Evolutionary conservation across 1,284 basidiomycete genomes (phyloP).

Genomic region (Ganoderma meredithae): DNA sequence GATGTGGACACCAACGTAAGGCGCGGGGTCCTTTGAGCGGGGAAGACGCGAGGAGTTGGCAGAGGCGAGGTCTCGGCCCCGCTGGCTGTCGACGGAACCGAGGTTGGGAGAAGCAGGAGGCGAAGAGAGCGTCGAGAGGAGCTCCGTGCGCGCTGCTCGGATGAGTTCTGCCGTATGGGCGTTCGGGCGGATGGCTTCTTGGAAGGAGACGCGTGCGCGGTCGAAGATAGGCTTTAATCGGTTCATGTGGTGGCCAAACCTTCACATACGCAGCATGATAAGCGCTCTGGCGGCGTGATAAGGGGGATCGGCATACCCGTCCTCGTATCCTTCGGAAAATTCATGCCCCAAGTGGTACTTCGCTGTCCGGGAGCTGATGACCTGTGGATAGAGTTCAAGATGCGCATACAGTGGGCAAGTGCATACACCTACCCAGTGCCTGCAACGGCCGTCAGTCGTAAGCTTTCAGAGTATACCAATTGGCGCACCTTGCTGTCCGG

Average conservation of each 20-base stretch:
- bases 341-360: slow-evolving; percentile 66
- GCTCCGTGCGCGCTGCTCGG: slow-evolving; percentile 54
- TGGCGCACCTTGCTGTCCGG: slow-evolving; percentile 59
- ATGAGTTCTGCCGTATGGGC: slow-evolving; percentile 55
- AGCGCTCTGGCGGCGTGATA: too few species aligned
- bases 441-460: slow-evolving; percentile 38
- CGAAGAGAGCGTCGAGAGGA: slow-evolving; percentile 44
- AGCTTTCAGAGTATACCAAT: slow-evolving; percentile 10
- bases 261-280: slow-evolving; percentile 33
- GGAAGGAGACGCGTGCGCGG: slow-evolving; percentile 54
- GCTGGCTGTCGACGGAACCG: neutral
- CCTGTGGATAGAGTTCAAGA: slow-evolving; percentile 43
- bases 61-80: slow-evolving; percentile 22
- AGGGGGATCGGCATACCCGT: slow-evolving; percentile 55
- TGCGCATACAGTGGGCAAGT: neutral
- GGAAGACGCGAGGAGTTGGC: slow-evolving; percentile 19
- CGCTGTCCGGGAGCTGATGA: slow-evolving; percentile 68
- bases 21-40: slow-evolving; percentile 30
- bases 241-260: slow-evolving; percentile 61
- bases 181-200: slow-evolving; percentile 61
- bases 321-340: slow-evolving; percentile 64
- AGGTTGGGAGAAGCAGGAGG: slow-evolving; percentile 14
- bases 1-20: slow-evolving; percentile 65
- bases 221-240: slow-evolving; percentile 63
- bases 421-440: slow-evolving; percentile 64